These are phyloP conservation scores for Diaporthe sp. DNA, from an alignment of 2,329 filamentous ascomycete species.

Conservation along the genomic window DNA sequence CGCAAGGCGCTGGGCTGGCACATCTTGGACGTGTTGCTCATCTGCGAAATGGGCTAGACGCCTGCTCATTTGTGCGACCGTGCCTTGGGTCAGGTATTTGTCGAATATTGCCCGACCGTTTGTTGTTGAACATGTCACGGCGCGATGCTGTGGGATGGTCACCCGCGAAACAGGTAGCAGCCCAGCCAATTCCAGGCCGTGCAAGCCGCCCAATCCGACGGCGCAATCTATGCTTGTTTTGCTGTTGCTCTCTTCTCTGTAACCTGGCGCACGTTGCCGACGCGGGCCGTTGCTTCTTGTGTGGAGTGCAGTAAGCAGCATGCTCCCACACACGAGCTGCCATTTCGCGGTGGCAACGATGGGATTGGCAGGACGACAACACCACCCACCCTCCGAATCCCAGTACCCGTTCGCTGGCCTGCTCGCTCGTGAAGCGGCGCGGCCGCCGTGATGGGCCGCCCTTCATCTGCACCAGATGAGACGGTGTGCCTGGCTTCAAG, in stretches of 20 bases:
- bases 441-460: constrained; percentile 39
- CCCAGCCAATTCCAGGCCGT: constrained; percentile 24
- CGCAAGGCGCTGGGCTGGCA: constrained; percentile 34
- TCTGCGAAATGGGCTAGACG: constrained; percentile 35
- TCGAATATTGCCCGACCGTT: constrained; percentile 34
- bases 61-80: constrained; percentile 43
- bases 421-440: constrained; percentile 36
- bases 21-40: constrained; percentile 14
- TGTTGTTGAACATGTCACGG: constrained; percentile 43
- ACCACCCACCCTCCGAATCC: constrained; percentile 1
- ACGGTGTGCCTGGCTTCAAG: constrained; percentile 33
- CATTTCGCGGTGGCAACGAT: constrained; percentile 25
- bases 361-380: constrained; percentile 22
- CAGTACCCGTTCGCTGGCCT: constrained; percentile 17
- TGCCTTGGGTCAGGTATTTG: constrained; percentile 39
- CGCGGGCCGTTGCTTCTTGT: constrained; percentile 38
- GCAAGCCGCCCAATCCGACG: constrained; percentile 29
- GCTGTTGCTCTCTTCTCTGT: constrained; percentile 23
- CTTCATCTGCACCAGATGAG: constrained; percentile 32
- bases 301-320: constrained; percentile 28
- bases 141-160: constrained; percentile 34
- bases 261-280: constrained; percentile 36
- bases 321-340: constrained; percentile 26
- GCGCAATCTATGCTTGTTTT: constrained; percentile 26
- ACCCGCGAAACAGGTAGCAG: constrained; percentile 33